Percentiles rank a stretch among this genome's conserved stretches.
Evolutionary conservation across 2,329 filamentous ascomycete species (phyloP).

Genomic region (Aulographum hederae): DNA sequence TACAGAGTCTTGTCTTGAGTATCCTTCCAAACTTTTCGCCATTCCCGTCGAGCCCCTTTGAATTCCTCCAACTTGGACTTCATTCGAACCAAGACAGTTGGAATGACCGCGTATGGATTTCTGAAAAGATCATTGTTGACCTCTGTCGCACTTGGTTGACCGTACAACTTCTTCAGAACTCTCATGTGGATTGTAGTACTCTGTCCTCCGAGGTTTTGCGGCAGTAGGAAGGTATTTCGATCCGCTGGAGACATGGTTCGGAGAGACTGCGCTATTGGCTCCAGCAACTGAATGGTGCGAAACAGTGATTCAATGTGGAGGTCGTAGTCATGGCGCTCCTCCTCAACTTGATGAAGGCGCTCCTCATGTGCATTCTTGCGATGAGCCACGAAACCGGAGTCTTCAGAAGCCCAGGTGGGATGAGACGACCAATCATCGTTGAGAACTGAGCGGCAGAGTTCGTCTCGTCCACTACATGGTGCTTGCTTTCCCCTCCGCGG

Average conservation of each 20-base stretch:
- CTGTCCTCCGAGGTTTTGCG: constrained; percentile 69
- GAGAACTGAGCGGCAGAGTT: constrained; percentile 79
- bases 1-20: constrained; percentile 92
- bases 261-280: constrained; percentile 84
- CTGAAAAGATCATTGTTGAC: constrained; percentile 78
- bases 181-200: constrained; percentile 95
- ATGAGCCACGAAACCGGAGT: constrained; percentile 93
- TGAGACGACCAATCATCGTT: constrained; percentile 99
- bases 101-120: constrained; percentile 71
- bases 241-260: constrained; percentile 57
- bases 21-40: constrained; percentile 97
- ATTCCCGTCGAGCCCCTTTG: constrained; percentile 91
- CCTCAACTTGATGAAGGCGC: constrained; percentile 85
- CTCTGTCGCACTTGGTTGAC: constrained; percentile 60
- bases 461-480: constrained; percentile 82
- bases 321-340: constrained; percentile 96
- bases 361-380: constrained; percentile 94
- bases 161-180: constrained; percentile 95
- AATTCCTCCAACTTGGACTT: constrained; percentile 97
- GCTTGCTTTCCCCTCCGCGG: constrained; percentile 85
- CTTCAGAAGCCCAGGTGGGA: constrained; percentile 95
- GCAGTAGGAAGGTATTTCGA: constrained; percentile 58
- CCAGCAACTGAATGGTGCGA: constrained; percentile 87
- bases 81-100: constrained; percentile 69
- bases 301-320: constrained; percentile 93